Conservation (phyloP, 345 rosid genomes). For the Brassica juncea region DNA sequence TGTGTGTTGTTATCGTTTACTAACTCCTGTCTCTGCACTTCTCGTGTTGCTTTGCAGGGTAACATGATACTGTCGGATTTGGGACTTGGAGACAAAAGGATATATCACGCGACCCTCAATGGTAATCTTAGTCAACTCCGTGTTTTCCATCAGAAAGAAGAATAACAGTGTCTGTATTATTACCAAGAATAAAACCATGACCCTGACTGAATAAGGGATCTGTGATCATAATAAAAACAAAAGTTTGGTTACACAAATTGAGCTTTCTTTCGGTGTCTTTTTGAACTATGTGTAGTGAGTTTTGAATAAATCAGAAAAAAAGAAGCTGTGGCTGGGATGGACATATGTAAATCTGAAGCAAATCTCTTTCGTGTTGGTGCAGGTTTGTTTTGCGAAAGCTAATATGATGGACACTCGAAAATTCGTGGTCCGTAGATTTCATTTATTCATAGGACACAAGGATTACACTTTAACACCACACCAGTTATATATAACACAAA, state of each 20-base stretch:
- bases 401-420: conserved; percentile 62
- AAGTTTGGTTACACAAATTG: conserved; percentile 23
- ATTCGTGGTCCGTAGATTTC: conserved; percentile 68
- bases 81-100: conserved; percentile 93
- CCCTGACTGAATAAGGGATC: conserved; percentile 36
- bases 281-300: too few species aligned
- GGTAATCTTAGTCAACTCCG: conserved; percentile 97
- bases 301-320: conserved; percentile 23
- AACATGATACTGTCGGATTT: conserved; percentile 74
- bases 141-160: conserved; percentile 90
- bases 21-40: background rate
- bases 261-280: background rate
- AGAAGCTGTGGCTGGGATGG: conserved; percentile 38
- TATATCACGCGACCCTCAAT: conserved; percentile 95
- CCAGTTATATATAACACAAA: conserved; percentile 18
- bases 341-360: conserved; percentile 69
- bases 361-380: conserved; percentile 86
- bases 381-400: conserved; percentile 95
- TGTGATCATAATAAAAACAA: conserved; percentile 16
- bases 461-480: conserved; percentile 31
- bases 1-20: conserved; percentile 6
- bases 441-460: conserved; percentile 42
- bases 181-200: conserved; percentile 27
- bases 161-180: conserved; percentile 38
- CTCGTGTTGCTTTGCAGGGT: conserved; percentile 62